Conservation (phyloP, 345 rosid species). For the Balakata baccata region DNA sequence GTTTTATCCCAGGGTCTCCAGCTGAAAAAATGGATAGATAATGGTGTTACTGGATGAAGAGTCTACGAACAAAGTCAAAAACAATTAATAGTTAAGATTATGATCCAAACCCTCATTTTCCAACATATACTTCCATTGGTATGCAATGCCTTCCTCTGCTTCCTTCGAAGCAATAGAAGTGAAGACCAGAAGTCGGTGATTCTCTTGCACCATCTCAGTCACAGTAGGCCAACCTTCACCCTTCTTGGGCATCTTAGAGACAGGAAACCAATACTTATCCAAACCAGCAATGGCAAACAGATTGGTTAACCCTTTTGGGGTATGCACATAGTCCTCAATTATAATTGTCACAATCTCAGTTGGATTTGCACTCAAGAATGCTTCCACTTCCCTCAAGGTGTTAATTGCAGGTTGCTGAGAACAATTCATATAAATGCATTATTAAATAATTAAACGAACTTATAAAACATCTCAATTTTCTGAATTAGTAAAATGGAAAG, state of each 20-base stretch:
- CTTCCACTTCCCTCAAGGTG: constrained; percentile 84
- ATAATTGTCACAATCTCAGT: constrained; percentile 83
- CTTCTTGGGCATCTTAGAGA: constrained; percentile 81
- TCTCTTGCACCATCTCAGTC: constrained; percentile 78
- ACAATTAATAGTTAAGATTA: neutral
- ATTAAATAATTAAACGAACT: constrained; percentile 2
- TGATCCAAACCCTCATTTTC: constrained; percentile 72
- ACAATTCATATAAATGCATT: constrained; percentile 17
- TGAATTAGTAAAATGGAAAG: constrained; percentile 14
- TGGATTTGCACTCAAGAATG: constrained; percentile 74
- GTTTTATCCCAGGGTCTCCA: constrained; percentile 91
- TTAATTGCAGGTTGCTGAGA: constrained; percentile 84
- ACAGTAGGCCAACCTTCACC: constrained; percentile 98
- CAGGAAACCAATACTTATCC: constrained; percentile 82
- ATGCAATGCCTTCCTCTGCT: constrained; percentile 95
- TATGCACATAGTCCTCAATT: constrained; percentile 88
- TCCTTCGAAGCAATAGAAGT: constrained; percentile 90
- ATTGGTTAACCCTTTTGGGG: constrained; percentile 72
- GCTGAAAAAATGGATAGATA: constrained; percentile 47
- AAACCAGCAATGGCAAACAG: constrained; percentile 75
- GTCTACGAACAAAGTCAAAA: neutral
- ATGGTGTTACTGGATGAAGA: constrained; percentile 9
- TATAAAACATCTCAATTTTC: neutral
- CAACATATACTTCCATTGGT: constrained; percentile 88
- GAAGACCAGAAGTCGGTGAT: constrained; percentile 80